Conservation (phyloP, 352 stramenopile species). For the Phytopythium kandeliae region DNA sequence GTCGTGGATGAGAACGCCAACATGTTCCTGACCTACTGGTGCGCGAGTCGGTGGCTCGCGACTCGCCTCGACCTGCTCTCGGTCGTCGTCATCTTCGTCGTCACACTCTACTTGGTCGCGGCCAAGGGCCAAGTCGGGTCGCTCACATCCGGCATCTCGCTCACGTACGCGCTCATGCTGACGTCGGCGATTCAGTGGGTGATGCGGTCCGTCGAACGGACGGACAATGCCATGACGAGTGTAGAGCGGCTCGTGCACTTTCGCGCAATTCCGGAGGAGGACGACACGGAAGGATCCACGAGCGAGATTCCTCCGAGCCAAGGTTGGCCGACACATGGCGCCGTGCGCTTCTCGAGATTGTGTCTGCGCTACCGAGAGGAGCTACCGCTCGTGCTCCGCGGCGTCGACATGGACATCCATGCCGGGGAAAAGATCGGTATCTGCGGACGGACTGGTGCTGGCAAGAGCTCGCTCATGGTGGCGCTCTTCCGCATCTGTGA, state of each 20-base stretch:
- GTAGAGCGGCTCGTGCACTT: conserved; percentile 36
- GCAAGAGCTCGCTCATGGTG: conserved; percentile 83
- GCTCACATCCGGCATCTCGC: conserved; percentile 22
- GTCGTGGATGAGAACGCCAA: conserved; percentile 38
- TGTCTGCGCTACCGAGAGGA: conserved; percentile 33
- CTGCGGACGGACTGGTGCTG: conserved; percentile 80
- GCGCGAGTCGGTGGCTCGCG: conserved; percentile 88
- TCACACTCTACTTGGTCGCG: conserved; percentile 84
- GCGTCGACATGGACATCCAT: conserved; percentile 27
- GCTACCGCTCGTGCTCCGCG: conserved; percentile 28
- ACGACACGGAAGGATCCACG: conserved; percentile 12
- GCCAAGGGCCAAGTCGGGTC: conserved; percentile 23
- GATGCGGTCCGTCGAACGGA: conserved; percentile 16
- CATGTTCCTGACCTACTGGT: conserved; percentile 45
- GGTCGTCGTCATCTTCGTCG: conserved; percentile 81
- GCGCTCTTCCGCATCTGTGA: conserved; percentile 87
- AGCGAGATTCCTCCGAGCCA: background rate
- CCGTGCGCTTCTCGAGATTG: conserved; percentile 17
- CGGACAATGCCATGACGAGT: conserved; percentile 34
- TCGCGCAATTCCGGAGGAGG: conserved; percentile 14
- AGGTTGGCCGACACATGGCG: conserved; percentile 19
- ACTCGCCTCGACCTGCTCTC: conserved; percentile 84
- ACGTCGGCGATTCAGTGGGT: conserved; percentile 38
- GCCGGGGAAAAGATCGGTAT: conserved; percentile 65
- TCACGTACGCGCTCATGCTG: conserved; percentile 40